Base-by-base conservation (phyloP, 2,329 filamentous ascomycete species). In the Penicillium sp. region DNA sequence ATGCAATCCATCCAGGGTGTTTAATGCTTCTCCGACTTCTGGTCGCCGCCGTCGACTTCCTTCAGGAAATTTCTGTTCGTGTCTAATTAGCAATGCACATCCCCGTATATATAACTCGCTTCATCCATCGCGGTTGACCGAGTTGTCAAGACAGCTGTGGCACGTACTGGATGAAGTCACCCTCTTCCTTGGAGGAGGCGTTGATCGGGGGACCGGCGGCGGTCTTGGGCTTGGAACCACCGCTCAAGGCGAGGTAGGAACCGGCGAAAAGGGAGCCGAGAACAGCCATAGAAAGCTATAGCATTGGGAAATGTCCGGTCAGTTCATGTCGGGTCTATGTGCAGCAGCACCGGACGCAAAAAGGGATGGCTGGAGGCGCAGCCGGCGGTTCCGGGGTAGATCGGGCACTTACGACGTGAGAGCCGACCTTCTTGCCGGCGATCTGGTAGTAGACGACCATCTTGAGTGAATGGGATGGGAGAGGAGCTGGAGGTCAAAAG, bases 151-250 rank as follows among this genome's bases (percentile, higher is more conserved):
- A 8, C 10, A 9, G 29, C 23, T 20, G 20, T 35, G 31, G 27
- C 42, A 75, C 79, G 56, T 79, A 86, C 82, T 83, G 79, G 66
- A 86, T 82, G 70, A 85, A 86, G 64, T 78, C 78, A 74, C 84
- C 82, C 74, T 86, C 82, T 60, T 84, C 82, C 71, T 83, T 83
- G 74, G 79, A 84, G 63, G 75, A 74, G 46, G 82, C 82, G 65
- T 83, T 81, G 72, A 84, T 81, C 37, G 81, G 79, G 47, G 82
- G 82, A 52, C 71, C 72, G 54, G 73, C 66, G 24, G 58, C 56
- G 47, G 59, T 61, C 56, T 61, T 61, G 56, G 55, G 54, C 56
- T 61, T 61, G 58, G 72, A 69, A 47, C 66, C 66, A 53, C 75
- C 75, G 53, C 74, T 67, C 58, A 72, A 70, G 42, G 72, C 71